Base-by-base conservation (phyloP, 1,139 yeast species). In the Kurtzmaniella quercitrusa region DNA sequence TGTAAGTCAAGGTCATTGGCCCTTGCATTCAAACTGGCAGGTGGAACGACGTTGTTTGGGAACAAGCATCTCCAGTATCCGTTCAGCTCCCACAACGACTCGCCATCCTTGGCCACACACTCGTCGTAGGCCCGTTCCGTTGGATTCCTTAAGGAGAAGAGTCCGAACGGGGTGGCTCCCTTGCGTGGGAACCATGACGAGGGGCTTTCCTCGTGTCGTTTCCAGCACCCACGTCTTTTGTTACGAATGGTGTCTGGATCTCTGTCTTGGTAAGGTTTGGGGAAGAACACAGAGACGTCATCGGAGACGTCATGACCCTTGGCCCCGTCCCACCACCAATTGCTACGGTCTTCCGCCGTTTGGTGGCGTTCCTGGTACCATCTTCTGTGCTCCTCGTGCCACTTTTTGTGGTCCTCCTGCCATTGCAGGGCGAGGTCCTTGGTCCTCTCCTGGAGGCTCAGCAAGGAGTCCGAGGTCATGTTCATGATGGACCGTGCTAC, bases 11-110 rank as follows among this genome's bases (percentile, higher is more conserved):
- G 5, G 23, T 52, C 47, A 39, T 60, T 53, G 11, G 59, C 52
- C 58, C 68, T 70, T 45, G 56, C 54, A 33, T 55, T 54, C 52
- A 70, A 59, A 19, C 61, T 50, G 39, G 62, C 65, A 25, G 64
- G 59, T 0, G 72, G 65, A 17, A 81, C 70, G 31, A 65, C 69
- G 16, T 73, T 59, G 46, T 73, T 72, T 24, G 95, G 95, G 64
- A 90, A 85, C 44, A 90, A 67, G 63, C 97, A 90, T 56, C 90
- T 75, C 96, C 96, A 90, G 60, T 81, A 76, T 0, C 96, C 96
- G 38, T 75, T 68, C 16, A 79, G 66, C 55, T 86, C 93, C 95
- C 96, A 90, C 8, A 82, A 81, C 1, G 88, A 77, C 15, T 75
- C 68, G 1, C 97, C 97, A 3, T 79, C 65, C 40, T 75, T 68